Base-by-base conservation (phyloP, 2,329 filamentous ascomycete species). In the Sporothrix variecibatus region DNA sequence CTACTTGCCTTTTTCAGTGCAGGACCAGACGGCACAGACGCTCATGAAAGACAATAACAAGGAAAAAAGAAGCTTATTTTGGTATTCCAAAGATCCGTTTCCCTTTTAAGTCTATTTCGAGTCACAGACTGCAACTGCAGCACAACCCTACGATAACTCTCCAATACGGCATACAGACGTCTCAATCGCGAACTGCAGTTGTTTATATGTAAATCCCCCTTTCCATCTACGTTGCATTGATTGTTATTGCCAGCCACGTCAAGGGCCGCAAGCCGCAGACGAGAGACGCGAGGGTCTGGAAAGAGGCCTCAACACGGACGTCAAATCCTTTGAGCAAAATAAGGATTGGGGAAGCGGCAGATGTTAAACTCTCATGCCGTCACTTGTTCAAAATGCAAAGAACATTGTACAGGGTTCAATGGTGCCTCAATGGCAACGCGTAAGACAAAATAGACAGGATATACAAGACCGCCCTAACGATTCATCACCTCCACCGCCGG, bases 21-120 rank as follows among this genome's bases (percentile, higher is more conserved):
- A 34, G 17, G 3, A 3, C 15, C 15, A 15, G 43, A 49, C 43
- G 43, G 43, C 43, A 49, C 43, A 49, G 1, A 49, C 15, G 6
- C 4, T 20, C 34, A 56, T 2, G 51, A 56, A 56, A 26, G 51
- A 56, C 23, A 56, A 11, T n/a, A 26, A 56, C n/a, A 56, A 56
- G 51, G 51, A 56, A 20, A 56, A 60, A 60, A 60, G 56, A 60
- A 60, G 26, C 56, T 60, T 60, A 60, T 60, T 34, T 34, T 60
- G 28, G 28, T 34, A 9, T 60, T 34, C 5, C 28, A 11, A 56
- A 56, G 23, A 2, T 56, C 8, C 23, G 9, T 26, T 56, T 28
- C 23, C n/a, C 23, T 26, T n/a, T 26, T n/a, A n/a, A 9, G 8
- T 26, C n/a, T 56, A 26, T 56, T 26, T 26, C 43, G 15, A 49